These are phyloP conservation scores for Anthostomella pinea DNA, from an alignment of 2,329 filamentous ascomycete species.

Conservation along the genomic window DNA sequence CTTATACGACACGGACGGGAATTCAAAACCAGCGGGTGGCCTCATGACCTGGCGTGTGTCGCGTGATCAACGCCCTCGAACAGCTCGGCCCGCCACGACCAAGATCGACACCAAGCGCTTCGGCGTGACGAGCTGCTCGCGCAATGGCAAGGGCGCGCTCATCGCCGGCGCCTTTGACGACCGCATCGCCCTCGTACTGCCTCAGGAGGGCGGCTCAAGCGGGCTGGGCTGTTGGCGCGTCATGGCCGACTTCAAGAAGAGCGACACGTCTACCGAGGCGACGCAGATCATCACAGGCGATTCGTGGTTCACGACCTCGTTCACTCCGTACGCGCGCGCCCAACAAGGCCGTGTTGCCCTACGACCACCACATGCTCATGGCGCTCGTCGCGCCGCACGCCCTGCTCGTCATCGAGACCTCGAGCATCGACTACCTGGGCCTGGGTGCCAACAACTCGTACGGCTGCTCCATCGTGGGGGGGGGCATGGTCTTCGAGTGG, in stretches of 20 bases:
- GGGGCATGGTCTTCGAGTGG: constrained; percentile 26
- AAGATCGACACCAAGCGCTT: constrained; percentile 35
- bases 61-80: constrained; percentile 47
- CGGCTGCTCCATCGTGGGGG: constrained; percentile 34
- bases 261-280: constrained; percentile 46
- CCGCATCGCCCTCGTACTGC: constrained; percentile 46
- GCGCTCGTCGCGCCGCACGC: constrained; percentile 46
- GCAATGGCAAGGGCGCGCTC: constrained; percentile 50
- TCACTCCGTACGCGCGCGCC: constrained; percentile 54
- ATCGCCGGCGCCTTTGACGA: constrained; percentile 47
- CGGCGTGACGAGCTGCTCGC: constrained; percentile 49
- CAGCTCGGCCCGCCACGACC: constrained; percentile 34
- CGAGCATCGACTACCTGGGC: constrained; percentile 45
- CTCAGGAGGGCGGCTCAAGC: constrained; percentile 49
- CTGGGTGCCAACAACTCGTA: constrained; percentile 44
- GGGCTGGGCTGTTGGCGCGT: constrained; percentile 49
- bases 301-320: constrained; percentile 48
- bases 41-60: constrained; percentile 48
- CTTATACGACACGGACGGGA: constrained; percentile 50
- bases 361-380: constrained; percentile 50
- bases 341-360: constrained; percentile 40
- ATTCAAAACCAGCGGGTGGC: constrained; percentile 41
- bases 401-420: constrained; percentile 48
- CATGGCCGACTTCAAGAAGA: constrained; percentile 33
- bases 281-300: constrained; percentile 51